A percentile compares a stretch with the other conserved stretches of the same genome.
Conservation (phyloP, 768 basidiomycete genomes). For the Pleurotus platypus region DNA sequence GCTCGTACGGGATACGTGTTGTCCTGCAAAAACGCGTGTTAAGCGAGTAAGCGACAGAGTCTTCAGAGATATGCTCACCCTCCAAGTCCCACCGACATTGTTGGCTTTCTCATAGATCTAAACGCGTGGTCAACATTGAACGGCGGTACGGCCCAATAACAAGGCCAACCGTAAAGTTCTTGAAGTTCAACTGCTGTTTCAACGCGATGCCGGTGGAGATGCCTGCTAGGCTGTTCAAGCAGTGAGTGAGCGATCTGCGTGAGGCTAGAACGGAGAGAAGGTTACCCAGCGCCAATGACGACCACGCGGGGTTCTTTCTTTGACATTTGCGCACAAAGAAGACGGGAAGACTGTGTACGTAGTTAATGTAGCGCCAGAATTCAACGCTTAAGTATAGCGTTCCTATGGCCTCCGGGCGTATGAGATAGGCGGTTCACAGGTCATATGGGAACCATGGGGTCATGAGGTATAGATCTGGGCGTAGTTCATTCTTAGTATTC, state of each 20-base stretch:
- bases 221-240: constrained; percentile 34
- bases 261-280: not conserved
- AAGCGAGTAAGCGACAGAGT: not conserved
- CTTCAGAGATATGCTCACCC: constrained; percentile 31
- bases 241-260: not conserved
- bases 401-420: too few species aligned
- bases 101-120: constrained; percentile 50
- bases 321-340: too few species aligned
- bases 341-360: too few species aligned
- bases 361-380: too few species aligned
- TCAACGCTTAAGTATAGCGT: too few species aligned
- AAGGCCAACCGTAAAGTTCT: constrained; percentile 43
- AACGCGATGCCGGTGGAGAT: constrained; percentile 46
- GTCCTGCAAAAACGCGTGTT: constrained; percentile 28
- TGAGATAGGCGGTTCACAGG: too few species aligned
- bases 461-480: too few species aligned
- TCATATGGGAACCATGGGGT: too few species aligned
- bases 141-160: not conserved
- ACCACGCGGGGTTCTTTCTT: constrained; percentile 31
- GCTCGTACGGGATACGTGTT: constrained; percentile 49
- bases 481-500: too few species aligned
- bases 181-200: constrained; percentile 37
- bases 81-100: constrained; percentile 53
- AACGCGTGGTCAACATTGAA: not conserved
- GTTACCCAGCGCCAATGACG: constrained; percentile 51